A percentile compares a stretch with the other conserved stretches of the same genome.
These are phyloP conservation scores for Bipolaris oryzae DNA, from an alignment of 2,329 filamentous ascomycete species.

Conservation along the genomic window DNA sequence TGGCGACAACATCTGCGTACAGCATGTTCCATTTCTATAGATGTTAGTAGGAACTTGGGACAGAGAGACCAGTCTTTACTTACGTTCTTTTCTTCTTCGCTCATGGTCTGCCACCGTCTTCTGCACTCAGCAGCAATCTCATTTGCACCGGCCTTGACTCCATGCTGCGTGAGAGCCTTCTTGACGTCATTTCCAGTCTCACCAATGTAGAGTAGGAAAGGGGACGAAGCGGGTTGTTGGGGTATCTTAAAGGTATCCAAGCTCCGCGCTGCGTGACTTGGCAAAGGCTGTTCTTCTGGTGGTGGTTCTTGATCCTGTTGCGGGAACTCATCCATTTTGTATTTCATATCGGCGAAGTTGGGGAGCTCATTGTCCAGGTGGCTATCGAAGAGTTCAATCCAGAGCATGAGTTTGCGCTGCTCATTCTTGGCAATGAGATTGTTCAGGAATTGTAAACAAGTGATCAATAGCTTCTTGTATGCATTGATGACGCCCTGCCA, in stretches of 20 bases:
- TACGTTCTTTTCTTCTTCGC: constrained; percentile 48
- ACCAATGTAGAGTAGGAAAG: constrained; percentile 50
- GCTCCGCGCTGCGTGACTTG: constrained; percentile 29
- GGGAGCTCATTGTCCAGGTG: constrained; percentile 51
- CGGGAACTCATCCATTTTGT: constrained; percentile 41
- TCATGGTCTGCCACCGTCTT: constrained; percentile 48
- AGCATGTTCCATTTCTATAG: constrained; percentile 50
- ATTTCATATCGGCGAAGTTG: constrained; percentile 47
- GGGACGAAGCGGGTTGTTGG: constrained; percentile 48
- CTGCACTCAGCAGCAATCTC: constrained; percentile 52
- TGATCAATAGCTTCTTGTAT: constrained; percentile 69
- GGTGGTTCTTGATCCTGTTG: constrained; percentile 28
- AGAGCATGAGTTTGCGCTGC: constrained; percentile 67
- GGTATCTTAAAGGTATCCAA: constrained; percentile 44
- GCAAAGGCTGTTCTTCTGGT: constrained; percentile 18
- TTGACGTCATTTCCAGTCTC: constrained; percentile 49
- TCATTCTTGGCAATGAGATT: constrained; percentile 71
- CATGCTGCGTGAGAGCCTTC: constrained; percentile 43
- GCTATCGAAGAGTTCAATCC: constrained; percentile 69
- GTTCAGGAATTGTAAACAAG: constrained; percentile 69
- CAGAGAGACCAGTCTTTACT: not conserved
- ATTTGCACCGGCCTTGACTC: constrained; percentile 47
- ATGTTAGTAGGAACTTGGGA: constrained; percentile 17
- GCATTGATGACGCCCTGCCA: constrained; percentile 70
- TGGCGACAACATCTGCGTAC: constrained; percentile 49